Evolutionary conservation across 2,329 filamentous ascomycete species (phyloP).

Genomic region (Cladobotryum mycophilum): DNA sequence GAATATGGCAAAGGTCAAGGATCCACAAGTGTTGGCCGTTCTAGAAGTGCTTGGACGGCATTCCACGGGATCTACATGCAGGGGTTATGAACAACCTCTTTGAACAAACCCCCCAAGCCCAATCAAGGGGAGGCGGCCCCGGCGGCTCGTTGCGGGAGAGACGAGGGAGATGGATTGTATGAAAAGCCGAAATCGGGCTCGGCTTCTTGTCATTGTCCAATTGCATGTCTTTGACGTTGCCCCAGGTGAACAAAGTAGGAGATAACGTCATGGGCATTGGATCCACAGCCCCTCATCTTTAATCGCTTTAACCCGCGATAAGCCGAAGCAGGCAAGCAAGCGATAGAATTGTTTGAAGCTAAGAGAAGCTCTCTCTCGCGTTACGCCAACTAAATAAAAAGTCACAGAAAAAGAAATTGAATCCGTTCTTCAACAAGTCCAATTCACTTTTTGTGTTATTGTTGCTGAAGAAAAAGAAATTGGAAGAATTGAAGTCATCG

Average conservation of each 20-base stretch:
- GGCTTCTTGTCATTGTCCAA: not conserved
- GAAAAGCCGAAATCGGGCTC: not conserved
- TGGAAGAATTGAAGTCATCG: not conserved
- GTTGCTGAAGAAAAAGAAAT: not conserved
- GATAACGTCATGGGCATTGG: not conserved
- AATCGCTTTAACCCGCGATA: slow-evolving; percentile 13
- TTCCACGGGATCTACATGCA: no score
- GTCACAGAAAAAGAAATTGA: not conserved
- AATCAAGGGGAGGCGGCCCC: no score
- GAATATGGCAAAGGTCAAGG: no score
- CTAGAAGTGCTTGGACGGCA: no score
- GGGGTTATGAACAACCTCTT: no score
- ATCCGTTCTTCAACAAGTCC: no score
- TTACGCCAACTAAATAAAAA: not conserved
- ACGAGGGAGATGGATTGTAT: not conserved
- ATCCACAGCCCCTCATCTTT: not conserved
- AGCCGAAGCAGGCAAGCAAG: slow-evolving; percentile 8
- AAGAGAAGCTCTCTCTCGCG: not conserved
- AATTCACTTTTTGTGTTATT: no score
- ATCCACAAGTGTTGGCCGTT: no score
- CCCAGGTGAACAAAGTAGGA: not conserved
- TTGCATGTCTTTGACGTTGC: not conserved
- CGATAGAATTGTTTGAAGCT: not conserved
- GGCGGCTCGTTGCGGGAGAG: no score
- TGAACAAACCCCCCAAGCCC: no score